Evolutionary conservation across 2,329 filamentous ascomycete species (phyloP), one percentile per base, ranked within the genome.

Genomic region (Ceratocystis papillata): DNA sequence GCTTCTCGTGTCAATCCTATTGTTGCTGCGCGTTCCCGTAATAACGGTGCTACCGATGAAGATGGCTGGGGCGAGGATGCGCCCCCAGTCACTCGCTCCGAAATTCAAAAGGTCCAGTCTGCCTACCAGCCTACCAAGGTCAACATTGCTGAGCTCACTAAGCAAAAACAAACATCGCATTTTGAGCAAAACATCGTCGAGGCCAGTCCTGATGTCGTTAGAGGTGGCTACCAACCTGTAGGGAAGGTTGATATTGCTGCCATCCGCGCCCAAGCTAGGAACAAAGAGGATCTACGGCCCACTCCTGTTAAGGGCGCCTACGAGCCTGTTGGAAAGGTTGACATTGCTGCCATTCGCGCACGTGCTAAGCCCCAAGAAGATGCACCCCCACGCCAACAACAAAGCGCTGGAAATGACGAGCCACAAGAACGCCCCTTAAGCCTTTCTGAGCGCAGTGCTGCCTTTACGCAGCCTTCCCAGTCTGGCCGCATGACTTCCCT

Each of bases 181-280:
- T 67, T 67, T 60, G 63, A 67, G 44, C 66, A 67, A 45, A 67
- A 65, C 5, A 20, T 67, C 37, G 82, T 81, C 70, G 82, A 89
- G 69, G 2, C 62, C 8, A n/a, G 30, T 22, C 10, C 72, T 28
- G 87, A 91, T 73, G 83, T 96, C 22, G 85, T 97, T 63, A 88
- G 78, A 72, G 94, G 94, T 57, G 87, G 83, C 17, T 99, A 99
- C 76, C 90, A 96, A 74, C 94, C 94, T 22, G 79, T 99, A 71
- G 94, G 94, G 66, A 97, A 96, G 78, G 89, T 99, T n/a, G 92
- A 99, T 73, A 97, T 99, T 76, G 88, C 88, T 28, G 92, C 90
- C 46, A 88, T 99, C 70, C 85, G 94, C 69, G 86, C 80, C 74
- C 90, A 82, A 79, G 91, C 77, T 73, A 86, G 80, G 79, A 86